These are phyloP conservation scores for Magnolia kwangsiensis DNA, from an alignment of 164 flowering plant species.

Conservation along the genomic window DNA sequence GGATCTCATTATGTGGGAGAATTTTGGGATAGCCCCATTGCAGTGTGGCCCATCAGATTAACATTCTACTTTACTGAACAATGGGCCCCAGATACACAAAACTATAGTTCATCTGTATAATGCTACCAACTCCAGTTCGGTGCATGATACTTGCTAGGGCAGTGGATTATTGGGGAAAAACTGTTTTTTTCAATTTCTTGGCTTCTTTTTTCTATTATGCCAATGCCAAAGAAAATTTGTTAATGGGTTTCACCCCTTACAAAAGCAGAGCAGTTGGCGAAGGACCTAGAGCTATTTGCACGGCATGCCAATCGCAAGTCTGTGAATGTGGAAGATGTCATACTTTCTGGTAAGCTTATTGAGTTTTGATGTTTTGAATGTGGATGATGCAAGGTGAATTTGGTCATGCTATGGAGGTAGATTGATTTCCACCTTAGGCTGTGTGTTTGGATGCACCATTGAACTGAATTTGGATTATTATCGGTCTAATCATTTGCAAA, in stretches of 20 bases:
- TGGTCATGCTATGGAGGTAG: neutral
- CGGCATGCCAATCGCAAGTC: constrained; percentile 80
- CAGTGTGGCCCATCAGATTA: no score
- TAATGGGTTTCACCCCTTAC: neutral
- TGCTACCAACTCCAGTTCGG: no score
- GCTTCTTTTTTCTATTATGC: neutral
- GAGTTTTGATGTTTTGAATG: neutral
- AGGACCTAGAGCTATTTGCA: constrained; percentile 80
- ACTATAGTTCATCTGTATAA: no score
- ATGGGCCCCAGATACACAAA: no score
- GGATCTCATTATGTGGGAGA: no score
- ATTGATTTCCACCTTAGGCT: neutral
- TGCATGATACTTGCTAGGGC: no score
- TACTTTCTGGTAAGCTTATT: constrained; percentile 47
- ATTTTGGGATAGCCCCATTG: no score
- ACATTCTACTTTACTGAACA: no score
- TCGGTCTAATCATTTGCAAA: no score
- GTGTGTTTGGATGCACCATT: neutral
- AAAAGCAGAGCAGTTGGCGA: constrained; percentile 69
- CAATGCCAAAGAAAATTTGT: neutral
- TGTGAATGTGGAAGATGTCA: constrained; percentile 78
- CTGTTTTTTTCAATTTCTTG: neutral
- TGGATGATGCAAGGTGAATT: neutral
- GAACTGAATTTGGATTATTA: neutral
- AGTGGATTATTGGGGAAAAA: neutral